Evolutionary conservation across 1,284 basidiomycete genomes (phyloP), one percentile per base, ranked within the genome.

Genomic region (Trametes polyzona): DNA sequence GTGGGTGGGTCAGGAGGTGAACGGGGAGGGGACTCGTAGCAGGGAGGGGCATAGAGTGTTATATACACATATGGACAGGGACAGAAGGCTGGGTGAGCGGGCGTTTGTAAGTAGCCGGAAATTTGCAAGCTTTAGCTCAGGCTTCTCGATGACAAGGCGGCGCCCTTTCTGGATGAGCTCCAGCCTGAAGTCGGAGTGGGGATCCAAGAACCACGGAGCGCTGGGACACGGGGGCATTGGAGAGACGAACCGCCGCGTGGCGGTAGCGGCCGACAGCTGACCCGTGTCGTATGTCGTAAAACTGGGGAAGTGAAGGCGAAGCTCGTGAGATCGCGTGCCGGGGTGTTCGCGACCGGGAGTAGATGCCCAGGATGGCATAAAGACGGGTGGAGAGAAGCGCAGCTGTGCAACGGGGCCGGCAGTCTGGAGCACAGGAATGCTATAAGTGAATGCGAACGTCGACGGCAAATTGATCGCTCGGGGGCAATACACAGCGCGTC

Each of bases 81-180:
- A 35, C 37, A 47, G 30, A 35, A 32, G 21, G 30, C 6, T 11
- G 19, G 21, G n/a, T 32, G 27, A 21, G 27, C 26, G 36, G 36
- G 24, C 44, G 44, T 47, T 35, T 11, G 48, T 24, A 11, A 16
- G 37, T 17, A 41, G 37, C 48, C 26, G 21, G 48, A 50, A 50
- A 50, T 40, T 50, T 50, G 48, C 48, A 33, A 23, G 47, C 47
- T 49, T 37, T 29, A 9, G 37, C 48, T 50, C 37, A 23, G n/a
- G 37, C 48, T 50, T 30, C 27, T 40, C 48, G 37, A 16, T 36
- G n/a, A 39, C 35, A 16, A 50, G 36, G 27, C 33, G 8, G 9
- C 19, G 29, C 29, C 29, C 6, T 21, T 11, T n/a, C 14, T 30
- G 29, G 43, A 16, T 30, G n/a, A 16, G n/a, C 12, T 27, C 16